phyloP scores from a whole-genome alignment of 345 rosid species.

The Sonneratia alba region DNA sequence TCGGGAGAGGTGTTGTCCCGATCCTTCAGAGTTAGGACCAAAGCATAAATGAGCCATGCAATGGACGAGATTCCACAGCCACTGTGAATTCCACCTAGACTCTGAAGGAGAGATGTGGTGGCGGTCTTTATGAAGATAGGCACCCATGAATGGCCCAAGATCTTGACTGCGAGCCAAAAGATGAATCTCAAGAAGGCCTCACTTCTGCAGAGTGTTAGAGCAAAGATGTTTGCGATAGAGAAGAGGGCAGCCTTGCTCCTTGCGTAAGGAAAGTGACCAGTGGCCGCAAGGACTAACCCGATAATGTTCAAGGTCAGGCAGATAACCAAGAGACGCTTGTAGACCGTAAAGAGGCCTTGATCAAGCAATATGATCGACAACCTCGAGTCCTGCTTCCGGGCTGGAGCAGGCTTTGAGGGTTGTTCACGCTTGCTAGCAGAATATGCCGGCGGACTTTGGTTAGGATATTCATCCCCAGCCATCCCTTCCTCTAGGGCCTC shows the following conservation, averaged over 20 bases:
- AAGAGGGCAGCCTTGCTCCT: conserved; percentile 55
- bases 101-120: conserved; percentile 62
- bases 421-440: conserved; percentile 26
- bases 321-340: conserved; percentile 56
- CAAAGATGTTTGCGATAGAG: conserved; percentile 59
- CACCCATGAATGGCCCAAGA: conserved; percentile 50
- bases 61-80: conserved; percentile 68
- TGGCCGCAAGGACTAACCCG: conserved; percentile 49
- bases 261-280: conserved; percentile 53
- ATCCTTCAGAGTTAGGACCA: conserved; percentile 50
- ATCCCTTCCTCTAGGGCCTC: conserved; percentile 34
- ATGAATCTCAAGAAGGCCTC: conserved; percentile 57
- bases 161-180: conserved; percentile 47
- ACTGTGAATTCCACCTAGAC: conserved; percentile 73
- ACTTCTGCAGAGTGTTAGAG: conserved; percentile 62
- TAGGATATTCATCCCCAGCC: conserved; percentile 9
- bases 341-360: conserved; percentile 71
- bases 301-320: conserved; percentile 34
- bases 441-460: conserved; percentile 9
- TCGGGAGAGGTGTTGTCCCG: conserved; percentile 41
- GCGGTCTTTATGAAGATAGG: conserved; percentile 48
- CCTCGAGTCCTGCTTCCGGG: conserved; percentile 38
- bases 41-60: conserved; percentile 56
- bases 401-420: conserved; percentile 25
- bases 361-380: conserved; percentile 63